Evolutionary conservation across 1,284 basidiomycete genomes (phyloP), one percentile per base, ranked within the genome.

Genomic region (Leucoagaricus sp.): DNA sequence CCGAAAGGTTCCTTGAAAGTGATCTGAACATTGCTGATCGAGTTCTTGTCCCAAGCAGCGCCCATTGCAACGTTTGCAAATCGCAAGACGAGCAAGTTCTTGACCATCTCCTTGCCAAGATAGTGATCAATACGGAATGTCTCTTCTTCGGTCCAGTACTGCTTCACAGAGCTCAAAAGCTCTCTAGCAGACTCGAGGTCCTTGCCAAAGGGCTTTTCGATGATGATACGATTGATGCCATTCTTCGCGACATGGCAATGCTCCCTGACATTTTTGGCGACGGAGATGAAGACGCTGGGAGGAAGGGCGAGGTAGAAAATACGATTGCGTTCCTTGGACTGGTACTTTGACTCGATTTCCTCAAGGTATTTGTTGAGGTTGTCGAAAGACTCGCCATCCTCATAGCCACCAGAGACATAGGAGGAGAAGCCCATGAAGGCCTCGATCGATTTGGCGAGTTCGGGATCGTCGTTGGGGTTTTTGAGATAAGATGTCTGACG

Each of bases 1-100:
- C 95, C 95, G 69, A 98, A 96, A 9, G 94, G 92, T 76, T 98
- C 96, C 79, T 98, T 98, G 86, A 98, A 97, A 8, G 94, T 96
- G 76, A 98, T 96, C 74, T 98, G 96, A 38, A 98, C 93, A 70
- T 94, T 98, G 75, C 85, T 88, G 75, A 98, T 91, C 58, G 87
- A 91, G 73, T 94, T 93, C 75, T 92, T 96, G 78, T 97, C 94
- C 91, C 95, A 96, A 25, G 84, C 84, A 26, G 91, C 85, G 61
- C 86, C 86, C 74, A 97, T 75, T 28, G 94, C 91, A 63, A 94
- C 77, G 74, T 98, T 98, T 61, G 93, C 95, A 69, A 98, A 98
- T 41, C 95, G 88, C 49, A 97, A 79, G 31, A 97, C 93, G 60
- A 98, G 89, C 57, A 98, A 72, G 73, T 98, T 98, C 82, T 98